Conservation (phyloP, 768 basidiomycete species). For the Clathrus columnatus region DNA sequence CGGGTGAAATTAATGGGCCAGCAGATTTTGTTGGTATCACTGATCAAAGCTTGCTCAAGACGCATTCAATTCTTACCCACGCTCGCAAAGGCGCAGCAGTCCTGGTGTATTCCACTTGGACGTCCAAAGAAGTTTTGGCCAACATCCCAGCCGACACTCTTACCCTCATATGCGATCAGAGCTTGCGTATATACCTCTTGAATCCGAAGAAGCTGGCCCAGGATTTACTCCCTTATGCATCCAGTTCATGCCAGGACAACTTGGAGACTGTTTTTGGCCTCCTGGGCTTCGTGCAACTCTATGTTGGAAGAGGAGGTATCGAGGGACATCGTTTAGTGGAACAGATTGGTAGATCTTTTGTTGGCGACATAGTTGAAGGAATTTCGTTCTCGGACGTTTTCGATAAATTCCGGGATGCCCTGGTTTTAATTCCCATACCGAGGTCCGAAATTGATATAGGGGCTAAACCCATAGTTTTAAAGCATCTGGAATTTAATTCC, state of each 20-base stretch:
- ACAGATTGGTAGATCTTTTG: slow-evolving; percentile 39
- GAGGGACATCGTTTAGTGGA: slow-evolving; percentile 36
- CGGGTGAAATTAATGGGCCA: slow-evolving; percentile 31
- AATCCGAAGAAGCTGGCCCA: slow-evolving; percentile 48
- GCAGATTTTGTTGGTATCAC: slow-evolving; percentile 69
- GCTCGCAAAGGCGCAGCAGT: slow-evolving; percentile 62
- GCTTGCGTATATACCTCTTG: slow-evolving; percentile 50
- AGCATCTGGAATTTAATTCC: slow-evolving; percentile 64
- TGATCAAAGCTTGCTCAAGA: slow-evolving; percentile 69
- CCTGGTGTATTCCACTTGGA: slow-evolving; percentile 70
- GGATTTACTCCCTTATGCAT: slow-evolving; percentile 25
- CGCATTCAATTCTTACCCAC: slow-evolving; percentile 61
- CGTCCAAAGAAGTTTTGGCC: slow-evolving; percentile 57
- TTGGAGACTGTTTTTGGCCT: slow-evolving; percentile 54
- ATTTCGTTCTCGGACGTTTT: slow-evolving; percentile 45
- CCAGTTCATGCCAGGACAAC: slow-evolving; percentile 15
- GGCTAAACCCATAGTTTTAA: slow-evolving; percentile 25
- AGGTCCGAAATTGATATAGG: not conserved
- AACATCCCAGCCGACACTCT: slow-evolving; percentile 51
- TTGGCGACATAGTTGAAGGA: slow-evolving; percentile 39
- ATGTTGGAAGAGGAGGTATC: slow-evolving; percentile 58
- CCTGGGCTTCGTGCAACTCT: slow-evolving; percentile 79
- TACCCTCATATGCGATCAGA: slow-evolving; percentile 38
- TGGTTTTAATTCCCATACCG: slow-evolving; percentile 39
- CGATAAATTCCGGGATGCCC: slow-evolving; percentile 53